Percentiles rank a stretch among this genome's conserved stretches.
phyloP scores from a whole-genome alignment of 257 asterid species.

The Handroanthus guayacan region DNA sequence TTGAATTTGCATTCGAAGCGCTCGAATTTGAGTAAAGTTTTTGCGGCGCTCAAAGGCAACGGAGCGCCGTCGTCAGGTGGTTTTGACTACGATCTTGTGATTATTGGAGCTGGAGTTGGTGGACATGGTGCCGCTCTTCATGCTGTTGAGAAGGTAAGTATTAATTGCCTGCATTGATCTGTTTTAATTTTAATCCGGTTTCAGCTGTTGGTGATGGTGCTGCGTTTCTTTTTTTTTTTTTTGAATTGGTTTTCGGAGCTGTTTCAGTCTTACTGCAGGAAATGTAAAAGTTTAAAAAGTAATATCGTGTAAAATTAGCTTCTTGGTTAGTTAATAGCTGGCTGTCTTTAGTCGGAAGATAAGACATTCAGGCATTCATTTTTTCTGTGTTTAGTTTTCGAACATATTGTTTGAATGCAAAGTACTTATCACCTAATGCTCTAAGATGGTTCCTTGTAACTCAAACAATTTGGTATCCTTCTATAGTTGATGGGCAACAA shows the following conservation, averaged over 20 bases:
- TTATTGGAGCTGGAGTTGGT: constrained; percentile 98
- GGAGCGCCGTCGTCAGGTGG: constrained; percentile 60
- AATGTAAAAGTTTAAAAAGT: constrained; percentile 2
- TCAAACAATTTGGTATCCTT: background rate
- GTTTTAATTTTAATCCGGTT: constrained; percentile 3
- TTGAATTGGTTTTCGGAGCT: background rate
- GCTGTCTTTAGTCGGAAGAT: background rate
- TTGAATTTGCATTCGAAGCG: constrained; percentile 41
- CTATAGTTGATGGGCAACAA: constrained; percentile 10
- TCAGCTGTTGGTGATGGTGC: constrained; percentile 2
- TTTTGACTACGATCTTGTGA: constrained; percentile 90
- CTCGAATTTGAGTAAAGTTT: constrained; percentile 39
- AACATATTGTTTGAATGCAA: background rate
- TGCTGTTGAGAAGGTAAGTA: constrained; percentile 82
- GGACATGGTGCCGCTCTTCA: constrained; percentile 99
- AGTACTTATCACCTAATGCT: constrained; percentile 20
- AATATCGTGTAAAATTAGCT: constrained; percentile 9
- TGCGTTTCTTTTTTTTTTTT: background rate
- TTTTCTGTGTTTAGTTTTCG: background rate
- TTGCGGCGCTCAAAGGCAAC: constrained; percentile 59
- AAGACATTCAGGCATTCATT: background rate
- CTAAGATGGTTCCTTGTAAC: background rate
- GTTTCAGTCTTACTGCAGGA: background rate
- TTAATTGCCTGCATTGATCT: background rate
- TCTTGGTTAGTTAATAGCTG: constrained; percentile 6